These are phyloP conservation scores for Amyloporia xantha DNA, from an alignment of 768 basidiomycete species.

Conservation along the genomic window DNA sequence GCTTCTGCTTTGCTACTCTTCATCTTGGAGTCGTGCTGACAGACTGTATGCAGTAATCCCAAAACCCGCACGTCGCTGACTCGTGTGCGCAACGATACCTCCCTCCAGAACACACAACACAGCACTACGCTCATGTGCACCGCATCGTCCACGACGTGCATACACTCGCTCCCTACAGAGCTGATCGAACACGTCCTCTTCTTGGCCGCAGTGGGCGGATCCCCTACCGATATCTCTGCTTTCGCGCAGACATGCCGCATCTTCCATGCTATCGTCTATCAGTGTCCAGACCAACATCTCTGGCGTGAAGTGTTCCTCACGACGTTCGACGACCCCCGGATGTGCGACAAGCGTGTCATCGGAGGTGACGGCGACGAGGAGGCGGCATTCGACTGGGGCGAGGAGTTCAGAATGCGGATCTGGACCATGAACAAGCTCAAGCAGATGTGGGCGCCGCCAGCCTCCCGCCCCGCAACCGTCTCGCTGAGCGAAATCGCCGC, in stretches of 20 bases:
- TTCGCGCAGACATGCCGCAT: conserved; percentile 29
- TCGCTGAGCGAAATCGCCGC: neutral
- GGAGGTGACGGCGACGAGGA: neutral
- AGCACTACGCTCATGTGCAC: too few relatives aligned
- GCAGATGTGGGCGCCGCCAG: neutral
- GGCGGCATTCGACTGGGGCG: conserved; percentile 18
- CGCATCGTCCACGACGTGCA: neutral
- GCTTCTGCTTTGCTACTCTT: too few relatives aligned
- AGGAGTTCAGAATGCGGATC: conserved; percentile 19
- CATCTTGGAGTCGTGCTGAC: too few relatives aligned
- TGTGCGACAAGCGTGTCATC: neutral
- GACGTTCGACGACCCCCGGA: conserved; percentile 30
- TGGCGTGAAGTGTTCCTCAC: conserved; percentile 34
- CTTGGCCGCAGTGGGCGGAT: conserved; percentile 16
- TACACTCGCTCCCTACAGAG: conserved; percentile 25
- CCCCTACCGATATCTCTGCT: conserved; percentile 23
- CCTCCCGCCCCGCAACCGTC: neutral
- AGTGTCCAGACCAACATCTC: conserved; percentile 25
- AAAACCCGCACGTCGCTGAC: too few relatives aligned
- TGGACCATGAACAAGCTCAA: conserved; percentile 21
- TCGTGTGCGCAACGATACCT: too few relatives aligned
- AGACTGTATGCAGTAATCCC: too few relatives aligned
- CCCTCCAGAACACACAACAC: too few relatives aligned
- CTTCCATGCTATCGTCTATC: conserved; percentile 26
- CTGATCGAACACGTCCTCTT: conserved; percentile 30